Evolutionary conservation across 805 yeast genomes (phyloP).

Genomic region (Metschnikowia lachancei): DNA sequence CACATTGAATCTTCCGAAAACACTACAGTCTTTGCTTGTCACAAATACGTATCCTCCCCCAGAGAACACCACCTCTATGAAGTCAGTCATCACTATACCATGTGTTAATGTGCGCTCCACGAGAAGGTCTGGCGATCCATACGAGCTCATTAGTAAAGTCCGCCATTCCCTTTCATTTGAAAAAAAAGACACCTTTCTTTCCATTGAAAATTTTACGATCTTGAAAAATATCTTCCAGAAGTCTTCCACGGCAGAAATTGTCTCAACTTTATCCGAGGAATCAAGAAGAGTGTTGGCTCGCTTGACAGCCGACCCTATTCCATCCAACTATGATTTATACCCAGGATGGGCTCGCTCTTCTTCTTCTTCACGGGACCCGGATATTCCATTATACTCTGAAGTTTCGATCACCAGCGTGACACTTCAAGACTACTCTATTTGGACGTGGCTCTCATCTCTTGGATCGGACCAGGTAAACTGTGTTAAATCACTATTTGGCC

Average conservation of each 20-base stretch:
- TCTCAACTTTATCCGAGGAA: slow-evolving; percentile 68
- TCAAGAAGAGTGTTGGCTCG: slow-evolving; percentile 56
- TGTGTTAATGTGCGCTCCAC: slow-evolving; percentile 58
- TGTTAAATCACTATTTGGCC: slow-evolving; percentile 70
- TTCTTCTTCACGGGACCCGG: slow-evolving; percentile 10
- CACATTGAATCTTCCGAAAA: slow-evolving; percentile 57
- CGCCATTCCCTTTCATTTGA: slow-evolving; percentile 61
- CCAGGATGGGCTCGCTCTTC: slow-evolving; percentile 36
- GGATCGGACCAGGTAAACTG: slow-evolving; percentile 68
- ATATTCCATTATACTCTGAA: slow-evolving; percentile 40
- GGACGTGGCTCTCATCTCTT: slow-evolving; percentile 85
- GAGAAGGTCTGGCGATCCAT: slow-evolving; percentile 46
- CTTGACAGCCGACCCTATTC: slow-evolving; percentile 35
- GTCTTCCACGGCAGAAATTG: slow-evolving; percentile 50
- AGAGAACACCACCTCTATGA: slow-evolving; percentile 30
- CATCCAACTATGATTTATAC: slow-evolving; percentile 36
- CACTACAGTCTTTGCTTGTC: slow-evolving; percentile 62
- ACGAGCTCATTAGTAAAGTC: slow-evolving; percentile 54
- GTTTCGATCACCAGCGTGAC: slow-evolving; percentile 55
- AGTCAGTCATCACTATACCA: slow-evolving; percentile 52
- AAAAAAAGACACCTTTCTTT: slow-evolving; percentile 63
- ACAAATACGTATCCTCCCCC: slow-evolving; percentile 64
- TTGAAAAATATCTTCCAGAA: slow-evolving; percentile 68
- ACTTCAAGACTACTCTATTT: slow-evolving; percentile 82
- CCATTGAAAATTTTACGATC: slow-evolving; percentile 75